Evolutionary conservation across 2,329 filamentous ascomycete genomes (phyloP), one percentile per base, ranked within the genome.

Genomic region (Aspergillus brunneoviolaceus): DNA sequence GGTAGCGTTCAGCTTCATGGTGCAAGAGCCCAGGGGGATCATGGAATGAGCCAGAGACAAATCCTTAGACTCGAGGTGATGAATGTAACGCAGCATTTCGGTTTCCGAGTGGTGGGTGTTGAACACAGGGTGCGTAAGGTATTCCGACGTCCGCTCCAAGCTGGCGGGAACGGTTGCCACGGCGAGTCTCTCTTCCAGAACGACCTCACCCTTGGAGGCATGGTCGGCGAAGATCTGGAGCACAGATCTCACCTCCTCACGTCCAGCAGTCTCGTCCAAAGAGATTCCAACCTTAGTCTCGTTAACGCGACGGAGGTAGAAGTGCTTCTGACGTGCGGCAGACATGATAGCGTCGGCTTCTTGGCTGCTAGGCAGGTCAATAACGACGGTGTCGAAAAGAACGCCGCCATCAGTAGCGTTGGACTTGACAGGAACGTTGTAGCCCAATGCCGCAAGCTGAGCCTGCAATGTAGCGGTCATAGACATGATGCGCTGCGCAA

Each of bases 1-100:
- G 3, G 93, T 95, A 48, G 90, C 91, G 75, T 97, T 97, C 56
- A 97, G 87, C 82, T 98, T 98, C 94, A 98, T 98, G 14, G 94
- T 98, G 82, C 94, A 98, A 1, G 94, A 97, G 21, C 94, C 94
- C 1, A 98, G 85, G 2, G 94, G 92, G 62, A 98, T 98, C 94
- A 98, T 98, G 16, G 93, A 97, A 79, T 98, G 94, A 2, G 93
- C 91, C 5, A 97, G 83, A 1, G 94, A 97, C 14, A 98, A 81
- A 73, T 98, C 94, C 81, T 96, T 97, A 54, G 92, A 96, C 74
- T 96, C 90, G 5, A 98, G 83, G 73, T 96, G 91, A 73, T 94
- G 84, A 69, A 98, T 96, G 79, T 98, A 98, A 49, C 94, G 89
- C 54, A 98, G 82, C 69, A 98, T 85, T 77, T 97, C 92, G 0